Evolutionary conservation across 129 eudicot species (phyloP), one percentile per base, ranked within the genome.

Genomic region (Chrysanthemum seticuspe): DNA sequence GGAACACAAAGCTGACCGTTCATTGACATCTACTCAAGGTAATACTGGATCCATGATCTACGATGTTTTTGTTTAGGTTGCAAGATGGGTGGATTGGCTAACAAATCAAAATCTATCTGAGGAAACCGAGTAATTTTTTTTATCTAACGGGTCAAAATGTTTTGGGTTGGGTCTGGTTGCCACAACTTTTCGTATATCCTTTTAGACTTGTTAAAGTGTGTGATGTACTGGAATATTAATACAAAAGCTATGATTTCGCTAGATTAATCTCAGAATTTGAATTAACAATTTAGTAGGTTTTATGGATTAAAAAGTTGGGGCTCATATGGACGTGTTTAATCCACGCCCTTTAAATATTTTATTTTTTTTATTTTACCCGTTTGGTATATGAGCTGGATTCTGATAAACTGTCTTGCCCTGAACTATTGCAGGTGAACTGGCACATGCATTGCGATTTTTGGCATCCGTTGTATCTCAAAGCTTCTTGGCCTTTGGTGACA

Each of bases 391-490:
- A 45, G 57, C 52, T 45, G 23, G n/a, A 40, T 51, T 65, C 5
- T 74, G 62, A 48, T 27, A 19, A 65, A 21, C 21, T 14, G 15
- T 31, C 55, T 19, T 14, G 19, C 31, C 55, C 15, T 61, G 5
- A 56, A 14, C 52, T 44, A 65, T 77, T 53, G 36, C 81, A 94
- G 98, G 98, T 73, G 98, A 94, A 72, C 87, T 94, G 77, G 97
- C 98, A 48, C 98, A 94, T 81, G 98, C 98, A 9, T 82, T 94
- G 83, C 84, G 98, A 25, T 94, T 90, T 84, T 83, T 94, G 78
- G 98, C 98, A 75, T 94, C 98, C 27, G 98, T 94, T 83, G 98
- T 94, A 75, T 94, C 98, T 52, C 98, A 94, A 76, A 94, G 98
- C 97, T 94, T 94, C 74, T 83, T 94, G 80, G 98, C 98, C 40